Evolutionary conservation across 768 basidiomycete genomes (phyloP).

Genomic region (Podaxis sp.): DNA sequence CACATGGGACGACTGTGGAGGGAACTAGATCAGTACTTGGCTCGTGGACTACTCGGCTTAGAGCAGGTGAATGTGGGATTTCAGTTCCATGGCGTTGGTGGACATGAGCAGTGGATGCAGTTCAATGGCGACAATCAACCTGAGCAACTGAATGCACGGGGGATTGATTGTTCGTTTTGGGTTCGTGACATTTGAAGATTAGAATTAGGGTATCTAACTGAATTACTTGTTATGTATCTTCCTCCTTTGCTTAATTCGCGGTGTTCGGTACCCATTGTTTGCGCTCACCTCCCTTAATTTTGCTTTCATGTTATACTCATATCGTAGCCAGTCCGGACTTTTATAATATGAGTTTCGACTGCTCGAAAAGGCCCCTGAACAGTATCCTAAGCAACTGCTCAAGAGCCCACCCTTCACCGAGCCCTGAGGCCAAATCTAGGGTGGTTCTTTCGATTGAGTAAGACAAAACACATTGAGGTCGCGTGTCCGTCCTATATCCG

Average conservation of each 20-base stretch:
- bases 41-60: neutral
- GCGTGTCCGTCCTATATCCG: neutral
- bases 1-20: neutral
- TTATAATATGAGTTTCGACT: neutral
- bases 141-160: neutral
- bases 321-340: neutral
- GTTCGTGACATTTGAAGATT: constrained; percentile 8
- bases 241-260: neutral
- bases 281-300: neutral
- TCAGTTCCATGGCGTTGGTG: constrained; percentile 5
- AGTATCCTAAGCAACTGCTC: neutral
- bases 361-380: neutral
- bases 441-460: constrained; percentile 4
- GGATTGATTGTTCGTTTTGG: constrained; percentile 10
- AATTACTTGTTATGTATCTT: neutral
- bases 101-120: constrained; percentile 5
- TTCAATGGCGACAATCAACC: constrained; percentile 8
- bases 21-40: constrained; percentile 3
- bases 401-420: neutral
- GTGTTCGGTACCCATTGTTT: neutral
- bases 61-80: constrained; percentile 6
- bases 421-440: neutral
- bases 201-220: neutral
- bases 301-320: neutral
- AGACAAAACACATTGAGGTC: constrained; percentile 5